A percentile compares a stretch with the other conserved stretches of the same genome.
These are phyloP conservation scores for Pochonia chlamydosporia DNA, from an alignment of 2,329 filamentous ascomycete genomes.

Conservation along the genomic window DNA sequence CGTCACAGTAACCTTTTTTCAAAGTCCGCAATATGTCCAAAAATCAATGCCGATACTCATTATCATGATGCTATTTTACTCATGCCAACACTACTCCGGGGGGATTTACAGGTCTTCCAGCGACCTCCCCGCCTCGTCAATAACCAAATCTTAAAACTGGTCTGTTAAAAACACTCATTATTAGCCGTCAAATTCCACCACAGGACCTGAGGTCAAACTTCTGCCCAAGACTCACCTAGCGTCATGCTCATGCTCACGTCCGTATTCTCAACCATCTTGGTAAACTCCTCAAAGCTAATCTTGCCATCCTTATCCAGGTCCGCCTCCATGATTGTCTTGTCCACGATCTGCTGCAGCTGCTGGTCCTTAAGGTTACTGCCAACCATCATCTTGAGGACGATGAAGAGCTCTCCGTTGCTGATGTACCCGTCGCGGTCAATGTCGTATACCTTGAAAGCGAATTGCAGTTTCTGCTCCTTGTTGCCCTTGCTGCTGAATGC, in stretches of 20 bases:
- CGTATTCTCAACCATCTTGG: constrained; percentile 97
- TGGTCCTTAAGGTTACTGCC: constrained; percentile 98
- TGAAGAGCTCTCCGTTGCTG: constrained; percentile 97
- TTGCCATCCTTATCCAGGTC: constrained; percentile 93
- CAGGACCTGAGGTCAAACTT: not conserved
- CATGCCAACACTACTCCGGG: constrained; percentile 9
- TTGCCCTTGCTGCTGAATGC: constrained; percentile 98
- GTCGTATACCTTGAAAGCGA: constrained; percentile 99
- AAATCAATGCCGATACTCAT: constrained; percentile 16
- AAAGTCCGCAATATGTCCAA: not conserved
- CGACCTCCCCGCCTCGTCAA: constrained; percentile 2
- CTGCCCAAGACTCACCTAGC: constrained; percentile 53
- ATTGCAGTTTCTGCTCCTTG: constrained; percentile 96
- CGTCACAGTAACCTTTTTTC: not conserved
- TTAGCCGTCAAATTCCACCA: not conserved
- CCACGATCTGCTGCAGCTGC: constrained; percentile 97
- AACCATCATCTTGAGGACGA: constrained; percentile 99
- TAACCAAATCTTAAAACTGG: constrained; percentile 13
- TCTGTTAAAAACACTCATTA: constrained; percentile 11
- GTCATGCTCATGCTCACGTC: constrained; percentile 72
- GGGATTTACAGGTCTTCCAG: constrained; percentile 9
- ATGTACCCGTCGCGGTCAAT: constrained; percentile 98
- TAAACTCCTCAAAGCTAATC: constrained; percentile 99
- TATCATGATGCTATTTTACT: constrained; percentile 19
- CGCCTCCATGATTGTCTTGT: constrained; percentile 99